Base-by-base conservation (phyloP, 257 asterid genomes). In the Solanum chaucha region DNA sequence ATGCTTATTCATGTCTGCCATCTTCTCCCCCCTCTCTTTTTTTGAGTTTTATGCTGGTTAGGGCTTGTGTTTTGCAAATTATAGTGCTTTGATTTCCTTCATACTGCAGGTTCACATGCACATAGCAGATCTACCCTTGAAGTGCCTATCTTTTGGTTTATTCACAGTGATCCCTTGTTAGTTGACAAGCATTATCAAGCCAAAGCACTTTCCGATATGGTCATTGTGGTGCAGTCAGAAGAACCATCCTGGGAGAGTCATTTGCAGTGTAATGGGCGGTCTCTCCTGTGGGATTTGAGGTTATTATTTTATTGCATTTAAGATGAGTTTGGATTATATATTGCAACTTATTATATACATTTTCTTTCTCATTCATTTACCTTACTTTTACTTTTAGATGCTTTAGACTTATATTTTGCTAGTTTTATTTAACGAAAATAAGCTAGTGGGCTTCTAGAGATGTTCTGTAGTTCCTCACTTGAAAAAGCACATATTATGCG, bases 101-200 rank as follows among this genome's bases (percentile, higher is more conserved):
- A 34, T 90, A 85, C 68, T 94, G 93, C 89, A 97, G 99, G 99
- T 67, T 93, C 94, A 83, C 99, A 96, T 92, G 98, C 97, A 30
- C 94, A 93, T 86, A 94, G 98, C 91, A 92, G 99, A 93, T 93
- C 99, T 64, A 95, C 97, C 2, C 94, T 97, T 88, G 99, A 97
- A 92, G 89, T 97, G 82, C 99, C 99, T 86, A 91, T 97, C 46
- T 97, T 97, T 88, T 97, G 99, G 99, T 97, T 95, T 92, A 92
- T 97, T 85, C 98, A 94, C 74, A 92, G 94, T 35, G 99, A 95
- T 88, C 93, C 98, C 82, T 89, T 97, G 95, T 90, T 97, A 85
- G 95, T 97, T 87, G 99, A 95, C 95, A 95, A 95, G 91, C 96
- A 95, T 92, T 95, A 95, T 87, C 99, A 94, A 88, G 98, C 99